Conservation (phyloP, 1,284 basidiomycete genomes). For the Fomitopsis betulina region DNA sequence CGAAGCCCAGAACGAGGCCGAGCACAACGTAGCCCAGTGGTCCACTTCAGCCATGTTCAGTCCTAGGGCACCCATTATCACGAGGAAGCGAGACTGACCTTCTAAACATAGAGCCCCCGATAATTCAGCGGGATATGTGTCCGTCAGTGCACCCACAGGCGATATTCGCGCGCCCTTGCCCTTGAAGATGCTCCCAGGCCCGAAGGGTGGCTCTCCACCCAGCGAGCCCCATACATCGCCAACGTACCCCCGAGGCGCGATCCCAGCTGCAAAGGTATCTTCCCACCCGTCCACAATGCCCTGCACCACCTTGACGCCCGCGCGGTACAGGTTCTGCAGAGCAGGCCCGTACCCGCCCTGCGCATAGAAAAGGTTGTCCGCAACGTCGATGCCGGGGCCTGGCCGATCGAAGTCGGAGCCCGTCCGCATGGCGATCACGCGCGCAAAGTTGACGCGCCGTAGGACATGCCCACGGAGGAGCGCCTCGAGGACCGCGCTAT, state of each 20-base stretch:
- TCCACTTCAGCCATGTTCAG: neutral
- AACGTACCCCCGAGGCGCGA: constrained; percentile 26
- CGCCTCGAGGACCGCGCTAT: constrained; percentile 41
- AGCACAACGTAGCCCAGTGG: neutral
- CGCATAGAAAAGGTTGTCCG: constrained; percentile 20
- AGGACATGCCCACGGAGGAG: constrained; percentile 37
- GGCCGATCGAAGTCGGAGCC: constrained; percentile 42
- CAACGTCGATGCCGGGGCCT: constrained; percentile 21
- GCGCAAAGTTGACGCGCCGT: constrained; percentile 37
- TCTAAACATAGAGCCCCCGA: neutral
- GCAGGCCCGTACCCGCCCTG: constrained; percentile 20
- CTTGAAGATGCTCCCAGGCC: neutral
- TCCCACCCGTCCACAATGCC: constrained; percentile 28
- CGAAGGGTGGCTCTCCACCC: neutral
- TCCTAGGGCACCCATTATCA: neutral
- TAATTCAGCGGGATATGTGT: neutral
- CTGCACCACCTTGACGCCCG: constrained; percentile 26
- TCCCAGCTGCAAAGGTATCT: constrained; percentile 21
- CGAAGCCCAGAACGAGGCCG: neutral
- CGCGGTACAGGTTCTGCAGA: constrained; percentile 24
- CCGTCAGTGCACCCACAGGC: neutral
- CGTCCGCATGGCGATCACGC: constrained; percentile 42
- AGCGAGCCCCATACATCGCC: constrained; percentile 22
- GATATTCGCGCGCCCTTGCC: neutral
- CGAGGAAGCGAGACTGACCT: neutral